Percentiles rank a stretch among this genome's conserved stretches.
phyloP scores from a whole-genome alignment of 306 rosid genomes.

The Mimosa bimucronata region DNA sequence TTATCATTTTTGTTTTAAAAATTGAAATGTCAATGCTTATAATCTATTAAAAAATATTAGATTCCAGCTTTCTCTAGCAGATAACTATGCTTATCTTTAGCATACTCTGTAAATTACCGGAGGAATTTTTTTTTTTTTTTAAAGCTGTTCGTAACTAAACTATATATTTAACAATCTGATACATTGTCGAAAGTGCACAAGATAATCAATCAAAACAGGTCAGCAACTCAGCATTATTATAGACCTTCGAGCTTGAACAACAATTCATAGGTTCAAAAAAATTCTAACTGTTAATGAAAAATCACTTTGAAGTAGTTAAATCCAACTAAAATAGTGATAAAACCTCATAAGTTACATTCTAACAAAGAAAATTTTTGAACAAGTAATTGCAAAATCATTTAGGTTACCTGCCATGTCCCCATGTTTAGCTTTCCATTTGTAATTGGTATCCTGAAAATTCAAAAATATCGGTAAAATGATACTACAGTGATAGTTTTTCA shows the following conservation, averaged over 20 bases:
- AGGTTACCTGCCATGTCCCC: constrained; percentile 96
- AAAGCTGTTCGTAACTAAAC: constrained; percentile 2
- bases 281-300: neutral
- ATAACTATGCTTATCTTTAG: neutral
- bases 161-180: constrained; percentile 7
- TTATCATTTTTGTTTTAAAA: neutral
- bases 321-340: neutral
- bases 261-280: neutral
- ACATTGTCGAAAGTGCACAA: constrained; percentile 1
- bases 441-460: constrained; percentile 75
- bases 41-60: neutral
- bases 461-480: constrained; percentile 27
- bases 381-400: constrained; percentile 18
- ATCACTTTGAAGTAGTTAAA: neutral
- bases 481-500: constrained; percentile 20
- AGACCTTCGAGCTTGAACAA: neutral
- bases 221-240: neutral
- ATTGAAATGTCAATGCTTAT: neutral
- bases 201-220: neutral
- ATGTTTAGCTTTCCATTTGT: constrained; percentile 90
- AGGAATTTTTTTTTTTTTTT: constrained; percentile 20
- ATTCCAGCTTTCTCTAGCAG: neutral
- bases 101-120: constrained; percentile 1
- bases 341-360: neutral
- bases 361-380: constrained; percentile 4